Evolutionary conservation across 495 filamentous ascomycete genomes (phyloP).

Genomic region (Penicillium argentinense): DNA sequence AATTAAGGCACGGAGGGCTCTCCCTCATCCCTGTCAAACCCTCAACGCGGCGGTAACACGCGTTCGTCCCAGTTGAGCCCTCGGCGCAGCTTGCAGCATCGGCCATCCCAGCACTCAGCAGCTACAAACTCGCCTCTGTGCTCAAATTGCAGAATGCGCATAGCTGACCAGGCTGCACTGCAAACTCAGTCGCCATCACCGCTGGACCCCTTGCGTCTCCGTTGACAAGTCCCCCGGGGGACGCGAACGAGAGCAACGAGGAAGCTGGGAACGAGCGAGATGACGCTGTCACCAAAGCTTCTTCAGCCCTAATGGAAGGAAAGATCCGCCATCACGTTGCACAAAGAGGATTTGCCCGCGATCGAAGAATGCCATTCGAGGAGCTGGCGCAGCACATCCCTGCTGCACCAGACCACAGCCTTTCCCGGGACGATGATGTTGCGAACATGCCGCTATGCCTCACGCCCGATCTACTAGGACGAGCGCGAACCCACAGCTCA

Average conservation of each 20-base stretch:
- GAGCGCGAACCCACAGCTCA: not conserved
- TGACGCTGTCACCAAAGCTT: constrained; percentile 11
- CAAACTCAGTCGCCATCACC: constrained; percentile 2
- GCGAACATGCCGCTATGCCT: constrained; percentile 10
- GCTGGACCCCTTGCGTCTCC: constrained; percentile 9
- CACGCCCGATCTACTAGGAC: not conserved
- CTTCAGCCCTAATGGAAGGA: constrained; percentile 6
- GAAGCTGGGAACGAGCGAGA: not conserved
- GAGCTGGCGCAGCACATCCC: not conserved
- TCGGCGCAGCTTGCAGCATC: not conserved
- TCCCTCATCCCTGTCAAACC: not conserved
- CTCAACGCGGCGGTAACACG: not conserved
- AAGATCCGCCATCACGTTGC: constrained; percentile 1
- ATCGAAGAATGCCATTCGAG: constrained; percentile 1
- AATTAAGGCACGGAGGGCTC: not conserved
- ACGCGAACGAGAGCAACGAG: constrained; percentile 3
- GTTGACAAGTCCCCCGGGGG: constrained; percentile 5
- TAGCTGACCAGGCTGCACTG: constrained; percentile 3
- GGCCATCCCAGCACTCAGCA: not conserved
- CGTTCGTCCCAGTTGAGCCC: not conserved
- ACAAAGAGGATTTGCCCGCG: constrained; percentile 1
- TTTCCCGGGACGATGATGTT: not conserved
- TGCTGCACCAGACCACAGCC: not conserved
- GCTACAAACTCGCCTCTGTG: not conserved
- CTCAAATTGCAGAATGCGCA: not conserved